Evolutionary conservation across 176 grass and related monocot species (phyloP).

Genomic region (Triticum monococcum): DNA sequence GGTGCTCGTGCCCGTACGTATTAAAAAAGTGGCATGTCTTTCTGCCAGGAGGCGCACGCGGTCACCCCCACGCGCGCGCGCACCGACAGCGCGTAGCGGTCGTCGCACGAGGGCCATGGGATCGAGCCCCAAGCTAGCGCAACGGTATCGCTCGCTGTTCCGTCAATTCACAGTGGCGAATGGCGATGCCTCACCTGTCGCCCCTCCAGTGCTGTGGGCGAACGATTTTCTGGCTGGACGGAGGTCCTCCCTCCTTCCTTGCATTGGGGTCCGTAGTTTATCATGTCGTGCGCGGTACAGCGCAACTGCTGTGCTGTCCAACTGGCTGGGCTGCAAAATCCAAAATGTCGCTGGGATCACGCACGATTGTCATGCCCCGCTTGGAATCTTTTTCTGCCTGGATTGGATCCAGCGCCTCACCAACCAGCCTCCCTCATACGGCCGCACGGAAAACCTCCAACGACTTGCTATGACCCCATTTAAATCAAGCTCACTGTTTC

Average conservation of each 20-base stretch:
- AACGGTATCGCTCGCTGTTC: background rate
- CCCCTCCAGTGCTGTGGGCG: background rate
- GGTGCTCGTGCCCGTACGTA: too few relatives aligned
- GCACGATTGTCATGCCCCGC: background rate
- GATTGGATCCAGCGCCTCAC: background rate
- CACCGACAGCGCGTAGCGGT: conserved; percentile 24
- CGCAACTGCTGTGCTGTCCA: too few relatives aligned
- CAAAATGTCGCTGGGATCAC: background rate
- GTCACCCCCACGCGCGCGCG: background rate
- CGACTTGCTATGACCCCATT: conserved; percentile 5
- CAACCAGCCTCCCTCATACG: background rate
- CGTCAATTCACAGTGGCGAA: conserved; percentile 23
- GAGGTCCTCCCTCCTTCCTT: too few relatives aligned
- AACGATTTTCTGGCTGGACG: background rate
- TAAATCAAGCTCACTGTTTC: background rate
- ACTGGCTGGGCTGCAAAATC: background rate
- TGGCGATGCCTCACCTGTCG: conserved; percentile 43
- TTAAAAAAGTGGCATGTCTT: conserved; percentile 23
- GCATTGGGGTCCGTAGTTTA: background rate
- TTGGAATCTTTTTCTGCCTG: conserved; percentile 20
- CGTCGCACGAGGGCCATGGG: conserved; percentile 18
- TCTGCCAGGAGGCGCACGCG: conserved; percentile 3
- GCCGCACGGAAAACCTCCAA: background rate
- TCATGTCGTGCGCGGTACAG: background rate
- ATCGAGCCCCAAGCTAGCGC: background rate